Base-by-base conservation (phyloP, 805 yeast genomes). In the Jamesozyma rosinii region DNA sequence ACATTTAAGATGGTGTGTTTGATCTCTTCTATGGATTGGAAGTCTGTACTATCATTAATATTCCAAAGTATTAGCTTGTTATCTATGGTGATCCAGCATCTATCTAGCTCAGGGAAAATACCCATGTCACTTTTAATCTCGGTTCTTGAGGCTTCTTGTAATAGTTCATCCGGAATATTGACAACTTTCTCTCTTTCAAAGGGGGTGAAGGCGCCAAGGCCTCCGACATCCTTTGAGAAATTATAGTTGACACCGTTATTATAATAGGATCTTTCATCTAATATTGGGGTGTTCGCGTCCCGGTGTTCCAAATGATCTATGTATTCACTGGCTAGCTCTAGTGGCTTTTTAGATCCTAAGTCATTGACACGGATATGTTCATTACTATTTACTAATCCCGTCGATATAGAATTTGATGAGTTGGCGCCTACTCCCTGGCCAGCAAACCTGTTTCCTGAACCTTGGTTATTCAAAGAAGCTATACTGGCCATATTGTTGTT, bases 81-180 rank as follows among this genome's bases (percentile, higher is more conserved):
- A 56, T 87, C 97, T 27, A 81, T 76, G 3, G 83, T 77, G 27
- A 90, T 73, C 96, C 97, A 92, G 13, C 89, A 78, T 46, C 95
- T 76, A 48, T 77, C 75, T 26, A 92, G 72, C 45, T 83, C 88
- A 0, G 89, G 76, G 51, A 92, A 79, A 21, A 88, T 65, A 13
- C 98, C 98, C 78, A 85, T 80, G 46, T 80, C 78, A 32, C 88
- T 77, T 38, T 72, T 72, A 42, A 78, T 73, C 54, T 83, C 80
- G 5, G 84, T 72, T 39, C 74, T 72, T 49, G 78, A 79, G 58
- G 81, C 76, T 52, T 83, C 87, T 43, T 80, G 81, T 50, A 83
- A 75, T 48, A 87, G 77, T 48, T 75, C 77, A 58, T 88, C 95
- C 1, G 97, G 97, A 40, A 89, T 76, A 54, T 76, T 77, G 45